Percentiles rank a stretch among this genome's conserved stretches.
phyloP scores from a whole-genome alignment of 352 stramenopile species.

The Globisporangium parvum region DNA sequence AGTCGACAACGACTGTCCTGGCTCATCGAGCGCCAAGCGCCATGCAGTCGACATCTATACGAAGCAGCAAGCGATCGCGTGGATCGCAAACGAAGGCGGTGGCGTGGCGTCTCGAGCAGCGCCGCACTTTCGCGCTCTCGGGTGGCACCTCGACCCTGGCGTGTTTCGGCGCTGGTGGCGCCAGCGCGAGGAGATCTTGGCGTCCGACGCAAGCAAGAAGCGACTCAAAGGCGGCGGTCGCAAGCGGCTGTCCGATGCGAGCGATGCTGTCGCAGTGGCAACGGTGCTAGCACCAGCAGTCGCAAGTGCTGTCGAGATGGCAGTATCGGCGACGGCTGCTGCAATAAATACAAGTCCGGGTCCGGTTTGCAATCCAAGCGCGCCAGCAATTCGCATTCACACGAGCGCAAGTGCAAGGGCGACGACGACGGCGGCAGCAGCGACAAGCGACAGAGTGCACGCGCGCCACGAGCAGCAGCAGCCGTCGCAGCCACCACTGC shows the following conservation, averaged over 20 bases:
- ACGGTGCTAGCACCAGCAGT: neutral
- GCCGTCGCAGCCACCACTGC: too few species aligned
- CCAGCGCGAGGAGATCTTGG: constrained; percentile 8
- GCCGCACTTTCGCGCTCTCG: constrained; percentile 7
- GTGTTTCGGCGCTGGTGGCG: constrained; percentile 11
- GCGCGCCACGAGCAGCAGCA: too few species aligned
- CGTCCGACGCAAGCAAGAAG: constrained; percentile 8
- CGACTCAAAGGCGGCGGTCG: constrained; percentile 7
- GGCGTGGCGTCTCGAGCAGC: constrained; percentile 10
- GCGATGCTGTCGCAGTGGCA: neutral
- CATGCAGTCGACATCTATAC: constrained; percentile 11
- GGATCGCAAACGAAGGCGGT: constrained; percentile 9
- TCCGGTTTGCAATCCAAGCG: neutral
- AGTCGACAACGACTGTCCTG: neutral
- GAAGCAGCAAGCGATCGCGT: constrained; percentile 9
- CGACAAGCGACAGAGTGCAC: neutral
- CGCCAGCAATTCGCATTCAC: neutral
- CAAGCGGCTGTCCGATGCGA: constrained; percentile 8
- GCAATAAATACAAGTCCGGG: neutral
- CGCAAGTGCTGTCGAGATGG: neutral
- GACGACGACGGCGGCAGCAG: neutral
- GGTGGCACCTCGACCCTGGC: constrained; percentile 4
- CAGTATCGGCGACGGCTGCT: neutral
- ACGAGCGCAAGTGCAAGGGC: neutral
- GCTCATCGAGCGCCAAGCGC: neutral